Evolutionary conservation across 2,329 filamentous ascomycete species (phyloP).

Genomic region (Fusarium sp.): DNA sequence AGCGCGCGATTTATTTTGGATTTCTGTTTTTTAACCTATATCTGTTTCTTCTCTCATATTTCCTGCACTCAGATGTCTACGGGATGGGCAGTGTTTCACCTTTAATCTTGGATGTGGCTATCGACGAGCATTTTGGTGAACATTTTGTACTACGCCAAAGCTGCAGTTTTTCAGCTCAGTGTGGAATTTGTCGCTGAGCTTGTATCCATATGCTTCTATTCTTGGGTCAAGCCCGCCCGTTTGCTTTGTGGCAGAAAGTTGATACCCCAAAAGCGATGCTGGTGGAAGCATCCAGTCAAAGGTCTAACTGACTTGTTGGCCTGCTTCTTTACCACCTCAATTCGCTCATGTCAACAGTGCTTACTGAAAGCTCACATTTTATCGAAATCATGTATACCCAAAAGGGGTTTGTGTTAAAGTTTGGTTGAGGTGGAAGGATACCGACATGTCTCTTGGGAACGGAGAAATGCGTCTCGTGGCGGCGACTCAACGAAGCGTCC

Average conservation of each 20-base stretch:
- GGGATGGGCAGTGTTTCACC: constrained; percentile 20
- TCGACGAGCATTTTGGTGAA: constrained; percentile 26
- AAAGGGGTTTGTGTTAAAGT: constrained; percentile 29
- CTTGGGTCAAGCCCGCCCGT: constrained; percentile 46
- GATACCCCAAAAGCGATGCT: constrained; percentile 56
- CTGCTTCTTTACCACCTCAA: constrained; percentile 24
- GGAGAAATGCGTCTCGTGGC: constrained; percentile 28
- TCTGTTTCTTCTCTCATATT: constrained; percentile 39
- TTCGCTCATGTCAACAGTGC: constrained; percentile 37
- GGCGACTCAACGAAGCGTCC: constrained; percentile 33
- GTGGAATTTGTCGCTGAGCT: constrained; percentile 40
- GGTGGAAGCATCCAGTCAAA: constrained; percentile 44
- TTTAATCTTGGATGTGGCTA: constrained; percentile 38
- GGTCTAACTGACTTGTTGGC: constrained; percentile 36
- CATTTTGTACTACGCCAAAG: constrained; percentile 16
- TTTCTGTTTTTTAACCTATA: constrained; percentile 32
- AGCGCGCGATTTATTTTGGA: constrained; percentile 42
- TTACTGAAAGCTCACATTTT: constrained; percentile 37
- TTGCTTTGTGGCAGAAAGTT: constrained; percentile 52
- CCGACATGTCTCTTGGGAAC: constrained; percentile 22
- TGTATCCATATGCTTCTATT: constrained; percentile 46
- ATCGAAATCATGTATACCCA: constrained; percentile 41
- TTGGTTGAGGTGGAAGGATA: constrained; percentile 35
- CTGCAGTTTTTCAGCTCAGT: constrained; percentile 37
- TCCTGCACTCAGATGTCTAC: constrained; percentile 28